Evolutionary conservation across 2,329 filamentous ascomycete species (phyloP).

Genomic region (Venturia nashicola): DNA sequence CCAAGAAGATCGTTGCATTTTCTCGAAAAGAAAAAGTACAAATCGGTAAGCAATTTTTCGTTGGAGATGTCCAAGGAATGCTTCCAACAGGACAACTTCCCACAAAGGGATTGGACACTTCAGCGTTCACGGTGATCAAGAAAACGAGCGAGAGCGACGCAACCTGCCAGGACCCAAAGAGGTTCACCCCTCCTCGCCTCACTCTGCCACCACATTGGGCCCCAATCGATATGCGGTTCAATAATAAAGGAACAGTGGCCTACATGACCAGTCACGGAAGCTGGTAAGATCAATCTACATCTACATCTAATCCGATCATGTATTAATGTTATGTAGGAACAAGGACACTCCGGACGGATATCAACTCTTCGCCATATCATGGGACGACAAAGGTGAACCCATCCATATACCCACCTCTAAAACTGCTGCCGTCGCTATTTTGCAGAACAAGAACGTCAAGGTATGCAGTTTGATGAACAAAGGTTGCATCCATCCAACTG

Average conservation of each 20-base stretch:
- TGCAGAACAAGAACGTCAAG: neutral
- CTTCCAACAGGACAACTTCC: neutral
- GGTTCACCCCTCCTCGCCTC: constrained; percentile 35
- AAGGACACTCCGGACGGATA: constrained; percentile 35
- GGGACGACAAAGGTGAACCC: neutral
- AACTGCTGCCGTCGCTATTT: neutral
- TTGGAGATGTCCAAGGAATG: constrained; percentile 14
- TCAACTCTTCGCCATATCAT: constrained; percentile 32
- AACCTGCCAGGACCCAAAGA: constrained; percentile 24
- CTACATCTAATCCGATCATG: neutral
- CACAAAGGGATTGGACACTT: neutral
- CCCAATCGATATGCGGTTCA: constrained; percentile 55
- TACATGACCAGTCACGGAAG: constrained; percentile 62
- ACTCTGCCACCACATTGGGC: constrained; percentile 56
- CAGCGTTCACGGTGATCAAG: neutral
- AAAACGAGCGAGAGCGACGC: constrained; percentile 32
- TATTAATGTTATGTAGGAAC: neutral
- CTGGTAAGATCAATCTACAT: constrained; percentile 36
- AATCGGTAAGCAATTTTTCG: constrained; percentile 39
- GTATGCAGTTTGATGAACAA: constrained; percentile 16
- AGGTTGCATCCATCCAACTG: constrained; percentile 50
- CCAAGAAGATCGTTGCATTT: neutral
- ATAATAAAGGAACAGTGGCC: constrained; percentile 42
- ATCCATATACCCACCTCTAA: neutral
- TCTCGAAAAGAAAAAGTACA: constrained; percentile 32